Conservation (phyloP, 768 basidiomycete genomes). For the Kondoa malvinella region DNA sequence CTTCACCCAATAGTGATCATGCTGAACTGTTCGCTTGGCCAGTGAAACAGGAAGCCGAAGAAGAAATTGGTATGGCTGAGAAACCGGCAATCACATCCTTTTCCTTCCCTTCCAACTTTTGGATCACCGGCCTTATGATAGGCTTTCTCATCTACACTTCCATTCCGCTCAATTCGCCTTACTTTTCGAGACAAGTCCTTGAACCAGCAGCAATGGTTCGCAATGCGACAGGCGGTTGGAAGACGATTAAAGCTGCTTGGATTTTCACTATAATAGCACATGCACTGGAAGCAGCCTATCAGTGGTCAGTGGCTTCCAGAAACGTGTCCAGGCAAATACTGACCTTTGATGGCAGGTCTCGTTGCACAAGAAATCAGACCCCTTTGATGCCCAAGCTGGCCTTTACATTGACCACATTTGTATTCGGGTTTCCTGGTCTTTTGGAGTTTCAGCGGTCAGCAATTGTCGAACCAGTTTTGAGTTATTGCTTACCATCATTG, state of each 20-base stretch:
- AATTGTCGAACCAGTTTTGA: not conserved
- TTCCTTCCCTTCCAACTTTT: conserved; percentile 1
- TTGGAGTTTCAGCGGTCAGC: not conserved
- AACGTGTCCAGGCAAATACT: not conserved
- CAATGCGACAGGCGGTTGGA: conserved; percentile 12
- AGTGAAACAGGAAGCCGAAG: conserved; percentile 42
- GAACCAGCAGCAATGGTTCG: conserved; percentile 11
- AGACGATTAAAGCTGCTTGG: conserved; percentile 7
- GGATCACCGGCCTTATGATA: not conserved
- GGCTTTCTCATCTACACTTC: conserved; percentile 4
- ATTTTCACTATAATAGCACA: not conserved
- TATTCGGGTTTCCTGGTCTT: not conserved
- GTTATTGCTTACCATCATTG: not conserved
- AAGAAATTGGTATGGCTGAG: conserved; percentile 53
- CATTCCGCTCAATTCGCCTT: conserved; percentile 3
- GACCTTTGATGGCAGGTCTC: too few relatives aligned
- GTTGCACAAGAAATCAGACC: not conserved
- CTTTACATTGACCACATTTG: not conserved
- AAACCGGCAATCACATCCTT: conserved; percentile 3
- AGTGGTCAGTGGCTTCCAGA: not conserved
- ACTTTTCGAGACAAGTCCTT: not conserved
- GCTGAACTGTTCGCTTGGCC: not conserved
- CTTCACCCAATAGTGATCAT: not conserved
- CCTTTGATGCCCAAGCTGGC: not conserved
- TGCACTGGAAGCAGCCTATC: not conserved